These are phyloP conservation scores for Acanthamoeba royreba DNA, from an alignment of 208 protist genomes.

Conservation along the genomic window DNA sequence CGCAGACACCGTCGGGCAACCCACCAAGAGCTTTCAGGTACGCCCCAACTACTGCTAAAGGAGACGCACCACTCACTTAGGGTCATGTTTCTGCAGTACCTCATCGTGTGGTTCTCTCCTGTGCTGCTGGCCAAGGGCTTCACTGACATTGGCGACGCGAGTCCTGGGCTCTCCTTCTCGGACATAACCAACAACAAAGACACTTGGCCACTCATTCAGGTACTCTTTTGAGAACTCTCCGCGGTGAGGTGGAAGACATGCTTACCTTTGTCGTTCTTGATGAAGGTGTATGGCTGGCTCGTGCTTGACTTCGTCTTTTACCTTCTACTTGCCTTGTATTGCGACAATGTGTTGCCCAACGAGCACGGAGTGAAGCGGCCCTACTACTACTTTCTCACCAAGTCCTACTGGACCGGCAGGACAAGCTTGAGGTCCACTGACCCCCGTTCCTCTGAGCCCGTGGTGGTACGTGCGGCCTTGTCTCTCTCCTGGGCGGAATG, in stretches of 20 bases:
- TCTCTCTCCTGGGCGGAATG: too few relatives aligned
- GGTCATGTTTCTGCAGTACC: too few relatives aligned
- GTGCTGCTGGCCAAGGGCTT: conserved; percentile 43
- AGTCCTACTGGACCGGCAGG: conserved; percentile 46
- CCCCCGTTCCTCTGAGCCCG: too few relatives aligned
- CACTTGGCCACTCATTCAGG: neutral
- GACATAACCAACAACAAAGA: neutral
- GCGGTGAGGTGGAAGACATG: too few relatives aligned
- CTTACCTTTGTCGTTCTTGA: neutral
- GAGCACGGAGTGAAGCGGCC: neutral
- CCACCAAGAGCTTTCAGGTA: neutral
- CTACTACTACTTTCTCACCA: conserved; percentile 45
- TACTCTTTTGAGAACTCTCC: too few relatives aligned
- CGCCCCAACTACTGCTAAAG: too few relatives aligned
- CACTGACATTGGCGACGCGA: neutral
- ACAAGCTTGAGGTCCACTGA: too few relatives aligned
- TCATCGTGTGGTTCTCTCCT: conserved; percentile 23
- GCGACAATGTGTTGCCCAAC: conserved; percentile 46
- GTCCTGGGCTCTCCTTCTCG: neutral
- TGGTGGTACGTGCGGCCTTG: neutral
- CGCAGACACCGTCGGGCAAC: neutral
- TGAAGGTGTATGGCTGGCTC: neutral
- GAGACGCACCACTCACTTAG: too few relatives aligned
- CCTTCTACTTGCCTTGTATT: neutral
- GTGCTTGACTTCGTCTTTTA: conserved; percentile 33